Percentiles rank a stretch among this genome's conserved stretches.
Evolutionary conservation across 352 stramenopile genomes (phyloP).

Genomic region (Thraustochytrium striatum): DNA sequence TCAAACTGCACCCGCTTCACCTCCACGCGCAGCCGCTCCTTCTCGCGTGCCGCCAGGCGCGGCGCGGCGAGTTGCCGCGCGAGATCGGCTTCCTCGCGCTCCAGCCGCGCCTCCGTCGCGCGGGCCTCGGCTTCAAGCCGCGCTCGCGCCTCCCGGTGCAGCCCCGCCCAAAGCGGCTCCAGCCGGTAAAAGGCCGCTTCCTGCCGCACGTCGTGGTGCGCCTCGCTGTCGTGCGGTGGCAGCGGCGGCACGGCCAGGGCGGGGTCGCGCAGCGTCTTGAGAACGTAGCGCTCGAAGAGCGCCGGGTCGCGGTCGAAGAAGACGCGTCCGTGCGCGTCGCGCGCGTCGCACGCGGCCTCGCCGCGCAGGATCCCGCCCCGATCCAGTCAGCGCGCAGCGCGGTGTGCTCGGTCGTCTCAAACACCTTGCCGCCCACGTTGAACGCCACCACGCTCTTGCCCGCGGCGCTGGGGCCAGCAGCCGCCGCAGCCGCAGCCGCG

Average conservation of each 20-base stretch:
- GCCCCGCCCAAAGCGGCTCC: background rate
- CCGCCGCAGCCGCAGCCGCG: background rate
- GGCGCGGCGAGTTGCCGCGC: background rate
- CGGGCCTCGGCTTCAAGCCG: background rate
- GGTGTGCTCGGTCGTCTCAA: constrained; percentile 1
- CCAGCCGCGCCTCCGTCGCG: background rate
- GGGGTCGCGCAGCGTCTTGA: background rate
- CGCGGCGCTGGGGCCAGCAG: background rate
- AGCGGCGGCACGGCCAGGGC: background rate
- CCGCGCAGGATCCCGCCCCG: background rate
- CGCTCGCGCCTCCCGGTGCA: background rate
- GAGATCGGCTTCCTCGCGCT: background rate
- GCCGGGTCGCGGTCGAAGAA: constrained; percentile 21
- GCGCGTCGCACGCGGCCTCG: background rate
- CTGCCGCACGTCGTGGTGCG: constrained; percentile 5
- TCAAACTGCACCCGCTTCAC: constrained; percentile 5
- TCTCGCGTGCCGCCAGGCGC: background rate
- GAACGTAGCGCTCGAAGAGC: background rate
- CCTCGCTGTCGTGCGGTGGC: background rate
- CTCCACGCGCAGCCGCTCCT: constrained; percentile 17
- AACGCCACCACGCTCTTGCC: background rate
- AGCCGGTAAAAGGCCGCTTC: background rate
- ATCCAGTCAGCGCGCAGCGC: background rate
- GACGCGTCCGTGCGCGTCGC: background rate
- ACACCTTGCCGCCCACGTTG: constrained; percentile 5